phyloP scores from a whole-genome alignment of 1,284 basidiomycete genomes.

The Ceratobasidium sp. region DNA sequence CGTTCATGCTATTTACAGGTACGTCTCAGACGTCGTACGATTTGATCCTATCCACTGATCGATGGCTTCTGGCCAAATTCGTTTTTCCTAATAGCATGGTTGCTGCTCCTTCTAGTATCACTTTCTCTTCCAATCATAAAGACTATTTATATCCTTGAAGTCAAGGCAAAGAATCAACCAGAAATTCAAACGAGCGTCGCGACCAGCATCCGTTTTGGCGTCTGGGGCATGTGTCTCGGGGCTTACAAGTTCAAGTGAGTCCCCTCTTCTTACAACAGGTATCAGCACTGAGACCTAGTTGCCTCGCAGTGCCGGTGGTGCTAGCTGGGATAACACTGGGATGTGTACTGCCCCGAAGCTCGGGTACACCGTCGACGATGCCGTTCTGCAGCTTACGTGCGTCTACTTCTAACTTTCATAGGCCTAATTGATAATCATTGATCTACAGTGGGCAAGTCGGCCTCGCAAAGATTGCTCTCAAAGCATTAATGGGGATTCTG shows the following conservation, averaged over 20 bases:
- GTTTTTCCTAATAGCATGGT: slow-evolving; percentile 58
- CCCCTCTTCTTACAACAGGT: neutral
- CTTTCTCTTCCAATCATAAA: slow-evolving; percentile 77
- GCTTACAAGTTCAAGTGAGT: slow-evolving; percentile 36
- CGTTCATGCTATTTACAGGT: slow-evolving; percentile 30
- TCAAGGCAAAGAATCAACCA: slow-evolving; percentile 55
- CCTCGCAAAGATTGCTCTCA: slow-evolving; percentile 57
- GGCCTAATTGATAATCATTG: neutral
- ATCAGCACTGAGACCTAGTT: neutral
- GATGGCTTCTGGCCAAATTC: neutral
- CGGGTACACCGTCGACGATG: slow-evolving; percentile 31
- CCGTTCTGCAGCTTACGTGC: slow-evolving; percentile 48
- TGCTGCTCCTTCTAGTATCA: slow-evolving; percentile 76
- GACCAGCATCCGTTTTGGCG: slow-evolving; percentile 69
- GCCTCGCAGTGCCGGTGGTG: neutral
- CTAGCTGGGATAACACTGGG: slow-evolving; percentile 32
- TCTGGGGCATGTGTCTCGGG: slow-evolving; percentile 74
- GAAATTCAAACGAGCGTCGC: slow-evolving; percentile 59
- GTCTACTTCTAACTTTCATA: slow-evolving; percentile 33
- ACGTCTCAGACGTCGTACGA: neutral
- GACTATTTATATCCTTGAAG: slow-evolving; percentile 68
- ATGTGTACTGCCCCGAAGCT: slow-evolving; percentile 16
- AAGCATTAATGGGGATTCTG: slow-evolving; percentile 41
- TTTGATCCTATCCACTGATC: neutral
- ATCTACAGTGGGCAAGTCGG: slow-evolving; percentile 53